Evolutionary conservation across 2,329 filamentous ascomycete genomes (phyloP).

Genomic region (Ascosphaera apis): DNA sequence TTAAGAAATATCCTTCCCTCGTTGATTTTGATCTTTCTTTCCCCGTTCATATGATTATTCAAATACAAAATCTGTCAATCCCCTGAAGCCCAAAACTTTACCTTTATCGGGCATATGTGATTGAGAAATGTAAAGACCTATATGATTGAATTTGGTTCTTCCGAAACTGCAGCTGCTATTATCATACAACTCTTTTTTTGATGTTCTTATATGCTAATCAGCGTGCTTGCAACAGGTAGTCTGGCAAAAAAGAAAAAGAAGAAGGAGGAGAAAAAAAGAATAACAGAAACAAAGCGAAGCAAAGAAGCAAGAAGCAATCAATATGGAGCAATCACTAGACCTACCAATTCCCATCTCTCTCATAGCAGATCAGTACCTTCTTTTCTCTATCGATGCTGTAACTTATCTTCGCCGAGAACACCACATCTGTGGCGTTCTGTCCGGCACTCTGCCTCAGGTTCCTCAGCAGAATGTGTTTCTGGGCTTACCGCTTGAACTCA

Average conservation of each 20-base stretch:
- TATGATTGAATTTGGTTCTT: slow-evolving; percentile 3
- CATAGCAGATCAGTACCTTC: slow-evolving; percentile 58
- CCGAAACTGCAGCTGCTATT: slow-evolving; percentile 4
- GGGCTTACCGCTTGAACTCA: slow-evolving; percentile 67
- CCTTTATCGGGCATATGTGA: slow-evolving; percentile 4
- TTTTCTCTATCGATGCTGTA: slow-evolving; percentile 70
- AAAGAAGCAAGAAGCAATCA: slow-evolving; percentile 5
- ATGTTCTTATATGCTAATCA: slow-evolving; percentile 3
- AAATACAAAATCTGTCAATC: slow-evolving; percentile 60
- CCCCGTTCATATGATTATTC: slow-evolving; percentile 35
- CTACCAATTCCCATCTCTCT: slow-evolving; percentile 57
- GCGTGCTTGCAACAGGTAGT: slow-evolving; percentile 1
- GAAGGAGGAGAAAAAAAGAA: background rate
- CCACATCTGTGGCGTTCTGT: slow-evolving; percentile 65
- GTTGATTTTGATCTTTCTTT: slow-evolving; percentile 5
- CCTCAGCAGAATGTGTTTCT: slow-evolving; percentile 90
- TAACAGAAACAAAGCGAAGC: slow-evolving; percentile 6
- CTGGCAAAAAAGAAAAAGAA: background rate
- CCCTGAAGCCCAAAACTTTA: slow-evolving; percentile 33
- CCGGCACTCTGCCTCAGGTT: slow-evolving; percentile 73
- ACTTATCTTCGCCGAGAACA: slow-evolving; percentile 55
- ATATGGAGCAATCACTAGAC: slow-evolving; percentile 15
- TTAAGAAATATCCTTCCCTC: too few species aligned
- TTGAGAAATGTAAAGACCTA: slow-evolving; percentile 18
- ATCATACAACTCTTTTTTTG: slow-evolving; percentile 12